These are phyloP conservation scores for Aspergillus ochraceoroseus DNA, from an alignment of 2,329 filamentous ascomycete genomes.

Conservation along the genomic window DNA sequence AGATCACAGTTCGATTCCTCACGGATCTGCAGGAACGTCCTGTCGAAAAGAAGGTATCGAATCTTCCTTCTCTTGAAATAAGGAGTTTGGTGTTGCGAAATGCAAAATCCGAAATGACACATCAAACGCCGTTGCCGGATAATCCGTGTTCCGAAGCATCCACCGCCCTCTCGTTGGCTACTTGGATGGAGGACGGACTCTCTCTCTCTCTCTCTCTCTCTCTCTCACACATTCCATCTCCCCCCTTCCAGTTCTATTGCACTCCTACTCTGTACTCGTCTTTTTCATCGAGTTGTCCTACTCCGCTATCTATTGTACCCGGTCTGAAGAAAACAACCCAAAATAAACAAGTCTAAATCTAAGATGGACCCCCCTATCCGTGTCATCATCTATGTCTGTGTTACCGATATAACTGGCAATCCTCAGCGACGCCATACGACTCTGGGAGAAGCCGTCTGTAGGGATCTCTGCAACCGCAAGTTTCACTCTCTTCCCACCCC, in stretches of 20 bases:
- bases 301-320: no score
- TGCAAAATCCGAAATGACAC: background rate
- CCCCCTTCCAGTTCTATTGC: background rate
- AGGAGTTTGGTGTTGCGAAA: no score
- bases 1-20: no score
- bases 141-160: constrained; percentile 7
- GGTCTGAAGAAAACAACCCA: no score
- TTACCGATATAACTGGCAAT: constrained; percentile 20
- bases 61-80: no score
- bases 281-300: no score
- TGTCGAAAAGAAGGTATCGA: no score
- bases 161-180: no score
- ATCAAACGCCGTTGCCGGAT: constrained; percentile 3
- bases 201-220: background rate
- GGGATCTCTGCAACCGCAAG: constrained; percentile 11
- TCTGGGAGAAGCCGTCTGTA: constrained; percentile 17
- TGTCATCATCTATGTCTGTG: constrained; percentile 17
- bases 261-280: no score
- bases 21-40: no score
- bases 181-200: constrained; percentile 2
- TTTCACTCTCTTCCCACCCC: constrained; percentile 17
- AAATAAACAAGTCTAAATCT: no score
- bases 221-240: background rate
- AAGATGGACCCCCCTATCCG: constrained; percentile 13
- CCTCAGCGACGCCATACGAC: constrained; percentile 19